phyloP scores from a whole-genome alignment of 495 filamentous ascomycete species.

The Neurospora hispaniola region DNA sequence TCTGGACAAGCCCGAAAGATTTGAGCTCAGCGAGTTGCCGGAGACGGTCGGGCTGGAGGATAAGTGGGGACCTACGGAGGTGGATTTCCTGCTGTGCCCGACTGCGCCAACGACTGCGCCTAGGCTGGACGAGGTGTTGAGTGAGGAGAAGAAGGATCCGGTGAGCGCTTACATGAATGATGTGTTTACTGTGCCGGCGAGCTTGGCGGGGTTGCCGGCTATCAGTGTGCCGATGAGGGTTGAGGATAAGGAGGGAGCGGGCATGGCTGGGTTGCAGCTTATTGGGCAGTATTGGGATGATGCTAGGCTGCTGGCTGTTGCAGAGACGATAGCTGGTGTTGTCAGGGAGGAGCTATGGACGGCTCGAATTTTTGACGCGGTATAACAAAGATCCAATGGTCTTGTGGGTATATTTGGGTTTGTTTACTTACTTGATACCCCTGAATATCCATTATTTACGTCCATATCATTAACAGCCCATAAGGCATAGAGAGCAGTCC shows the following conservation, averaged over 20 bases:
- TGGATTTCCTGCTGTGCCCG: conserved; percentile 83
- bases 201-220: conserved; percentile 81
- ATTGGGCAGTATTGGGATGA: conserved; percentile 91
- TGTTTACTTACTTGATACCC: not conserved
- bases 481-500: not conserved
- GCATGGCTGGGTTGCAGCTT: conserved; percentile 67
- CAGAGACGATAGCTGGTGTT: conserved; percentile 30
- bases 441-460: not conserved
- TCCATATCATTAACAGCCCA: not conserved
- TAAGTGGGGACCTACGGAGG: conserved; percentile 39
- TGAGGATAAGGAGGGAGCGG: conserved; percentile 15
- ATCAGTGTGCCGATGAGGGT: conserved; percentile 65
- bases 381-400: not conserved
- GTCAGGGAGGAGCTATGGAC: not conserved
- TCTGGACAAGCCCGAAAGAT: conserved; percentile 20
- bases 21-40: conserved; percentile 36
- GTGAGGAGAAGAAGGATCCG: conserved; percentile 18
- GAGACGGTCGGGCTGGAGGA: conserved; percentile 29
- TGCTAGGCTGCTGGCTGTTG: conserved; percentile 47
- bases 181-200: conserved; percentile 91
- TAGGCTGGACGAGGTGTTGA: conserved; percentile 39
- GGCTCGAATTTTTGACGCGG: not conserved
- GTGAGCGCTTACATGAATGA: conserved; percentile 70
- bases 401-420: not conserved
- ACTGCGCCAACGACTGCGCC: conserved; percentile 76